phyloP scores from a whole-genome alignment of 2,329 filamentous ascomycete species.

The Colletotrichum sp. region DNA sequence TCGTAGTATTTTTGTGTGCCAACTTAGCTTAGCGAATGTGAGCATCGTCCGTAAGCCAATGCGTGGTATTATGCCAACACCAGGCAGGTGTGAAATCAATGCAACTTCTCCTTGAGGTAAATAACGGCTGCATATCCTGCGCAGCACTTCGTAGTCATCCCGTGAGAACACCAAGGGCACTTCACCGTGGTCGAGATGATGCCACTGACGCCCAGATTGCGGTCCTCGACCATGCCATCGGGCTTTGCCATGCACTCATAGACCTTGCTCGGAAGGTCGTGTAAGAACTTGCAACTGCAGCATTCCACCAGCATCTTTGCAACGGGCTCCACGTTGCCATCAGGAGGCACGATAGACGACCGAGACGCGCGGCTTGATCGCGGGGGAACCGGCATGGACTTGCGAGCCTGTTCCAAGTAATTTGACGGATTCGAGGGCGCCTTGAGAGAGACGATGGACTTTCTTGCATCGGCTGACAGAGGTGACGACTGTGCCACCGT shows the following conservation, averaged over 20 bases:
- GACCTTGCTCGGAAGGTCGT: conserved; percentile 68
- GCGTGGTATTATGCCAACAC: not conserved
- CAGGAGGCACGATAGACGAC: conserved; percentile 6
- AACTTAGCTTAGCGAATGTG: not conserved
- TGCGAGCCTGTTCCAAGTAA: conserved; percentile 19
- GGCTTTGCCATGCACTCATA: conserved; percentile 70
- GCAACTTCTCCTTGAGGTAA: conserved; percentile 68
- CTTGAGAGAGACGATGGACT: not conserved
- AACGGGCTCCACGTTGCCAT: conserved; percentile 41
- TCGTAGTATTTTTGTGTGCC: not conserved
- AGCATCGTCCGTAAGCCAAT: not conserved
- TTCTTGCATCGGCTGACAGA: not conserved
- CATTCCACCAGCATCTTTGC: conserved; percentile 71
- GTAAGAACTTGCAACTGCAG: conserved; percentile 68
- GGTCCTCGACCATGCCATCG: conserved; percentile 57
- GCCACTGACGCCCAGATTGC: conserved; percentile 57
- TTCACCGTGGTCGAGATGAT: conserved; percentile 66
- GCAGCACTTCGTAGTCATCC: conserved; percentile 73
- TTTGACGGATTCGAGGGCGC: not conserved
- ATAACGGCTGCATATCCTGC: conserved; percentile 72
- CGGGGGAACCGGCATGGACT: not conserved
- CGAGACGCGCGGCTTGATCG: conserved; percentile 10
- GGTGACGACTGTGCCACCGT: conserved; percentile 17
- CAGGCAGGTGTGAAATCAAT: conserved; percentile 34
- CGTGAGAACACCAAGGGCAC: conserved; percentile 76